Evolutionary conservation across 2,329 filamentous ascomycete species (phyloP).

Genomic region (Fusarium virguliforme): DNA sequence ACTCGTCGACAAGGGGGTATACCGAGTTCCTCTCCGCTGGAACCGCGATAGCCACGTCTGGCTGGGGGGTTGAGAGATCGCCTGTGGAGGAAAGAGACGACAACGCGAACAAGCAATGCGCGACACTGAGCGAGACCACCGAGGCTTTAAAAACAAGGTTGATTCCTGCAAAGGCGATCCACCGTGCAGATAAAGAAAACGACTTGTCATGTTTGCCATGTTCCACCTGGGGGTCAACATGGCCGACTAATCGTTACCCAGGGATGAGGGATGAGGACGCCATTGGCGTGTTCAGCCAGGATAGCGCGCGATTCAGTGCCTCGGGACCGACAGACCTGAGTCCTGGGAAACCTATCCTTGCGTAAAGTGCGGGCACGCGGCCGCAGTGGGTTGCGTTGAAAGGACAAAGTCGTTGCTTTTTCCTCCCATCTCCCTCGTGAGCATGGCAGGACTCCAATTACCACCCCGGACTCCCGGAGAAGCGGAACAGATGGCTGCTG

Average conservation of each 20-base stretch:
- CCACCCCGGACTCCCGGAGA: constrained; percentile 15
- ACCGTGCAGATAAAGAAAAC: constrained; percentile 30
- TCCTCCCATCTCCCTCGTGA: constrained; percentile 32
- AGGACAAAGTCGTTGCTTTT: constrained; percentile 41
- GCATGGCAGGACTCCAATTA: constrained; percentile 17
- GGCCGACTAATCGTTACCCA: constrained; percentile 15
- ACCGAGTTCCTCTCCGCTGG: constrained; percentile 18
- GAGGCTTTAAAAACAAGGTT: constrained; percentile 26
- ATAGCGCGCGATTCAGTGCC: constrained; percentile 13
- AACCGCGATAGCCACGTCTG: constrained; percentile 25
- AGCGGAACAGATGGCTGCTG: constrained; percentile 15
- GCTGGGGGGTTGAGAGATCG: constrained; percentile 25
- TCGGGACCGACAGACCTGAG: constrained; percentile 18
- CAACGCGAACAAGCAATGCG: constrained; percentile 41
- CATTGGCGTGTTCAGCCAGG: constrained; percentile 21
- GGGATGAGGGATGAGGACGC: constrained; percentile 17
- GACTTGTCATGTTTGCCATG: constrained; percentile 37
- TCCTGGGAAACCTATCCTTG: constrained; percentile 26
- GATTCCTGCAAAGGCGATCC: constrained; percentile 33
- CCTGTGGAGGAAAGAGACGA: constrained; percentile 48
- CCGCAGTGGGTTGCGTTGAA: constrained; percentile 32
- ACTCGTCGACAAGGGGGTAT: constrained; percentile 26
- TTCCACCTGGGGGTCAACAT: constrained; percentile 20
- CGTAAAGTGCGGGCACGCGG: constrained; percentile 23
- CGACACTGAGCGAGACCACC: constrained; percentile 24